These are phyloP conservation scores for Parachaetomium inaequale DNA, from an alignment of 495 filamentous ascomycete genomes.

Conservation along the genomic window DNA sequence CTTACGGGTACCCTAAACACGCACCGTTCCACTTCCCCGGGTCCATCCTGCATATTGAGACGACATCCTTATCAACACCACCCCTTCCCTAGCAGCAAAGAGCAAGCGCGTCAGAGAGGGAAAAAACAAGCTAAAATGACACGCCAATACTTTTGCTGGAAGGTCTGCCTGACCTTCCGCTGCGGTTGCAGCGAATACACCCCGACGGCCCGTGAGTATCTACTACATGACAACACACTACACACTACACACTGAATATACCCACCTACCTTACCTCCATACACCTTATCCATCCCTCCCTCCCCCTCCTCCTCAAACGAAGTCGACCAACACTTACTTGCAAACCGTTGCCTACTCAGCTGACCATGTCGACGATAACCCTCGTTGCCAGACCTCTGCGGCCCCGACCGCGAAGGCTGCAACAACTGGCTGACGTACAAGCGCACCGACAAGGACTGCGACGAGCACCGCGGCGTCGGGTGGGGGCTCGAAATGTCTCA, in stretches of 20 bases:
- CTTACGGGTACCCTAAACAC: not conserved
- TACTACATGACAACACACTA: too few relatives aligned
- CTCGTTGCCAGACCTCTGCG: too few relatives aligned
- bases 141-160: conserved; percentile 30
- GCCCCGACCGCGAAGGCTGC: conserved; percentile 19
- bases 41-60: not conserved
- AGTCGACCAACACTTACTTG: too few relatives aligned
- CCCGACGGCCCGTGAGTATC: conserved; percentile 15
- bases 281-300: too few relatives aligned
- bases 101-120: not conserved
- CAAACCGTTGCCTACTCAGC: too few relatives aligned
- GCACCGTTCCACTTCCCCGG: not conserved
- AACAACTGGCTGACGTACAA: conserved; percentile 23
- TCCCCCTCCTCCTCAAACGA: too few relatives aligned
- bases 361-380: too few relatives aligned
- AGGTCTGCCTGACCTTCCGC: conserved; percentile 22
- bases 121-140: conserved; percentile 15
- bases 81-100: not conserved
- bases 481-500: conserved; percentile 12
- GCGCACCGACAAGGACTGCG: conserved; percentile 25
- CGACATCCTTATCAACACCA: too few relatives aligned
- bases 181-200: conserved; percentile 27
- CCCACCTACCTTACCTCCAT: too few relatives aligned
- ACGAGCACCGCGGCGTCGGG: conserved; percentile 17
- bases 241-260: too few relatives aligned